Percentiles rank a stretch among this genome's conserved stretches.
Evolutionary conservation across 2,329 filamentous ascomycete genomes (phyloP).

Genomic region (Hypoxylon sp.): DNA sequence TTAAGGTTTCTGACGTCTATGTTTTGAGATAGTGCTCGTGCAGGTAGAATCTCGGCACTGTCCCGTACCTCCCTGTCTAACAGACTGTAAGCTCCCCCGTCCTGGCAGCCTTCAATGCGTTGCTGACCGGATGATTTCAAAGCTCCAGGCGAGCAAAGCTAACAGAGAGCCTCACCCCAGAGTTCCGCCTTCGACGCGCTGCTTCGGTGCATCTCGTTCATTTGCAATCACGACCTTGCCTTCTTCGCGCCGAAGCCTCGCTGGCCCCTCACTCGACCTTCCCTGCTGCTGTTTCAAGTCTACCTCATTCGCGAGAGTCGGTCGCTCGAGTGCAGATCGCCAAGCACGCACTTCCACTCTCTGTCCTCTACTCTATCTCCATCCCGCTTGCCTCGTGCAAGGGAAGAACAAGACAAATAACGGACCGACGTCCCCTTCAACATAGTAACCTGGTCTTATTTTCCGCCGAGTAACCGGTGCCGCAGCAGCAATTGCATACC

Average conservation of each 20-base stretch:
- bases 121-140: slow-evolving; percentile 13
- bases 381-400: not conserved
- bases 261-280: not conserved
- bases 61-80: not conserved
- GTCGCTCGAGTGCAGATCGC: not conserved
- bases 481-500: slow-evolving; percentile 3
- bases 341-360: not conserved
- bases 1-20: slow-evolving; percentile 17
- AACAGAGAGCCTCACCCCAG: not conserved
- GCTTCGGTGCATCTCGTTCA: not conserved
- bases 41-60: not conserved
- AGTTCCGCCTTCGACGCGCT: not conserved
- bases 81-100: not conserved
- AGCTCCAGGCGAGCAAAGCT: slow-evolving; percentile 1
- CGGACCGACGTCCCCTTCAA: not conserved
- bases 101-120: not conserved
- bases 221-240: not conserved
- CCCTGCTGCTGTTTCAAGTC: not conserved
- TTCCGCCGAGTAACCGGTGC: not conserved
- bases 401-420: no score
- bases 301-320: not conserved
- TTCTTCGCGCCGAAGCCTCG: not conserved
- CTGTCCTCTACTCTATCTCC: not conserved
- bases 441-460: not conserved
- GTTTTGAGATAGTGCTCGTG: slow-evolving; percentile 2